Percentiles rank a stretch among this genome's conserved stretches.
Evolutionary conservation across 495 filamentous ascomycete species (phyloP).

Genomic region (Cercophora newfieldiana): DNA sequence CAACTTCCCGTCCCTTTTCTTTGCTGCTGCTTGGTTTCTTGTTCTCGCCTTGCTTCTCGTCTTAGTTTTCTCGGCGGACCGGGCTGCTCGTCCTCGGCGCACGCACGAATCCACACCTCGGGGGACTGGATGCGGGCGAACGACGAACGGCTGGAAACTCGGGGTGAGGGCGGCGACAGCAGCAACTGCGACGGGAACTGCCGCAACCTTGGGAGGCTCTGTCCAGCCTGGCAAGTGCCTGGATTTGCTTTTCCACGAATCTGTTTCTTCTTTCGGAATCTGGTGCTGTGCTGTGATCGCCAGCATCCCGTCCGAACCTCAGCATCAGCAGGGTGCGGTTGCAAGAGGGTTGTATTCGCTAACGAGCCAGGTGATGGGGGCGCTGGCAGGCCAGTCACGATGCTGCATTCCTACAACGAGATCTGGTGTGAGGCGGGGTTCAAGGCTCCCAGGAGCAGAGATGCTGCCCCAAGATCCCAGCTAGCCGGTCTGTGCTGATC

Average conservation of each 20-base stretch:
- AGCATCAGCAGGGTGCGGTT: not conserved
- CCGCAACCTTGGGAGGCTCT: not conserved
- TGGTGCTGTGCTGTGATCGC: not conserved
- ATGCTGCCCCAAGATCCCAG: slow-evolving; percentile 21
- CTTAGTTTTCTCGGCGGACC: not conserved
- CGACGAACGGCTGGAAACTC: not conserved
- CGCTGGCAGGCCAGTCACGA: slow-evolving; percentile 8
- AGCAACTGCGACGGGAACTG: not conserved
- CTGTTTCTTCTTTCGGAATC: slow-evolving; percentile 8
- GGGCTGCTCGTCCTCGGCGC: not conserved
- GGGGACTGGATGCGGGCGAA: not conserved
- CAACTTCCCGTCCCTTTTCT: no score
- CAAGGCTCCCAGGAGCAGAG: slow-evolving; percentile 8
- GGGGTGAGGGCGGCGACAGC: not conserved
- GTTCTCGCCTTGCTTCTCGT: not conserved
- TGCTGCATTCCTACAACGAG: not conserved
- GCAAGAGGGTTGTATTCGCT: slow-evolving; percentile 22
- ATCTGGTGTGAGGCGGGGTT: slow-evolving; percentile 13
- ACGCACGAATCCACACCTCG: not conserved
- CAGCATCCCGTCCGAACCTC: not conserved
- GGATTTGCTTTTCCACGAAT: slow-evolving; percentile 14
- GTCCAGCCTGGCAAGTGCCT: not conserved
- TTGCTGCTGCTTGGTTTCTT: no score
- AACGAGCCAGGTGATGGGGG: slow-evolving; percentile 2
- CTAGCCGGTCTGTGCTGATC: slow-evolving; percentile 35